Evolutionary conservation across 2,329 filamentous ascomycete species (phyloP).

Genomic region (Calonectria pseudoreteaudii): DNA sequence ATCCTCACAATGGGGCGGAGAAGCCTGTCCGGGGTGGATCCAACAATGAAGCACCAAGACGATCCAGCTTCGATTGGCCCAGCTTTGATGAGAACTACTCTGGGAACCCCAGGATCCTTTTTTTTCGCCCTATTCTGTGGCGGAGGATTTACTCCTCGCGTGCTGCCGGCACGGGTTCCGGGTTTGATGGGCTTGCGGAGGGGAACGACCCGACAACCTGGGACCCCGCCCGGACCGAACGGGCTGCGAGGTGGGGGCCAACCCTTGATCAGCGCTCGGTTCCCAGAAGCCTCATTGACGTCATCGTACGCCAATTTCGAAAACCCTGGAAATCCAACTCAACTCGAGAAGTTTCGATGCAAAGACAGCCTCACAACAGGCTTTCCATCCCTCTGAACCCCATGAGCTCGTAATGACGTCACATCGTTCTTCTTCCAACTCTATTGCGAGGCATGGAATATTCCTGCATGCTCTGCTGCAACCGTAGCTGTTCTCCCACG

Average conservation of each 20-base stretch:
- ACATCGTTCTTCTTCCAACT: background rate
- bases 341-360: background rate
- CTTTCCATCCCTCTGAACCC: background rate
- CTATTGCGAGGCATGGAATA: background rate
- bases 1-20: constrained; percentile 30
- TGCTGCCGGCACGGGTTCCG: background rate
- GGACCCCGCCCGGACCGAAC: constrained; percentile 17
- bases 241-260: constrained; percentile 22
- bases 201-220: constrained; percentile 23
- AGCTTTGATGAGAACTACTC: background rate
- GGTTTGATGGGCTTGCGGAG: background rate
- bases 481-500: background rate
- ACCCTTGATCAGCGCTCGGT: constrained; percentile 23
- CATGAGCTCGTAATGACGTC: background rate
- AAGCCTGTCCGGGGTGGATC: constrained; percentile 35
- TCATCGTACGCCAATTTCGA: constrained; percentile 23
- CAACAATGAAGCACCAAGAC: background rate
- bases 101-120: constrained; percentile 16
- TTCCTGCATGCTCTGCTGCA: background rate
- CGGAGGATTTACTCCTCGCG: constrained; percentile 41
- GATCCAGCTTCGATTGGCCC: constrained; percentile 9
- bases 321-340: background rate
- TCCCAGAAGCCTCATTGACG: constrained; percentile 40
- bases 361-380: background rate
- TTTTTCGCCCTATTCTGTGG: background rate